Evolutionary conservation across 192 early-diverging fungal genomes (phyloP), one percentile per base, ranked within the genome.

Genomic region (Linnemannia schmuckeri): DNA sequence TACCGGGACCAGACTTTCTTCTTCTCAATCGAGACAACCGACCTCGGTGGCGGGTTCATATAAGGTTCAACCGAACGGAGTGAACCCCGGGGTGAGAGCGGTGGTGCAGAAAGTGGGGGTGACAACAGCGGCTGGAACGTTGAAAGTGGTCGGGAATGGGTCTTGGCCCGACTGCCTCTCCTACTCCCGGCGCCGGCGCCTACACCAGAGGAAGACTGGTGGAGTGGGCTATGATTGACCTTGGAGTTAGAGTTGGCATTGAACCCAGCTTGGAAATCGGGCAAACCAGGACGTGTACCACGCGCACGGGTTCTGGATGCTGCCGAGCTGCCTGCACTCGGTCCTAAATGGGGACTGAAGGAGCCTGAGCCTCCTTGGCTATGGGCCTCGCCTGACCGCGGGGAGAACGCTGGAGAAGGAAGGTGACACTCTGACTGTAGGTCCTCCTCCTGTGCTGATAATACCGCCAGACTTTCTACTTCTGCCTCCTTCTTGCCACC

Each of bases 51-150:
- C 3, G 83, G 83, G 35, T 86, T 86, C 24, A 86, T 80, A 38
- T 86, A 86, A 6, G 79, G 83, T 24, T 86, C 83, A 6, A 86
- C 70, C 18, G 83, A 72, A 40, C 78, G 52, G 1, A 80, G 47
- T 4, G 83, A 86, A 3, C 68, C 68, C 6, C 54, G 75, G 0
- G 74, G 57, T 2, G 79, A 57, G 40, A 79, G 74, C 2, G 47
- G 38, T 2, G 55, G 54, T 0, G 6, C 57, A 15, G n/a, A 13
- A 9, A 42, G 68, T 27, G 55, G 69, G 63, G 15, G 52, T 42
- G 33, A 74, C 8, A 35, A 41, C 4, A 63, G 49, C 0, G 40
- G 20, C 5, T 35, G 38, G 4, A 74, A 18, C 12, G 63, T 27
- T 24, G 78, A 79, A 8, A 83, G 55, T 0, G 82, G 75, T 49